Conservation (phyloP, 2,329 filamentous ascomycete species). For the Ceratocystis destructans region DNA sequence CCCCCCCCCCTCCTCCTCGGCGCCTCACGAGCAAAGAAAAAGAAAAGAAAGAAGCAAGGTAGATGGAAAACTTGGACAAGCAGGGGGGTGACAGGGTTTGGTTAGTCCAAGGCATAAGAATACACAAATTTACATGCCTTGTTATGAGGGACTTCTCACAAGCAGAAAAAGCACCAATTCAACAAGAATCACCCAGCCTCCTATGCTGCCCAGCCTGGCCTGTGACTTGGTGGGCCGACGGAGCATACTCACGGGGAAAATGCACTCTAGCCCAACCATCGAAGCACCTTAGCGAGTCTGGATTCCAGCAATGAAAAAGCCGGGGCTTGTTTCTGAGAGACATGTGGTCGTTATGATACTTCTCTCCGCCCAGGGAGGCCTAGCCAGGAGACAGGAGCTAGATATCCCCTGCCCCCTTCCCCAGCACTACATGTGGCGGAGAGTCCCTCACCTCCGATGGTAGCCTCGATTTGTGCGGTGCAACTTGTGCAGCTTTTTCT, state of each 20-base stretch:
- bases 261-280: neutral
- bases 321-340: neutral
- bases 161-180: neutral
- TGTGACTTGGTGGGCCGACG: slow-evolving; percentile 1
- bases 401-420: neutral
- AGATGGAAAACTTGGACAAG: slow-evolving; percentile 6
- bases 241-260: neutral
- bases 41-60: neutral
- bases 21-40: neutral
- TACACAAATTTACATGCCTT: neutral
- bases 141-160: neutral
- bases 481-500: too few species aligned
- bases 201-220: neutral
- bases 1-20: neutral
- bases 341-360: neutral
- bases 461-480: neutral
- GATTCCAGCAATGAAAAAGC: neutral
- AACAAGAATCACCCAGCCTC: neutral
- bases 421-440: neutral
- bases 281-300: neutral
- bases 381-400: neutral
- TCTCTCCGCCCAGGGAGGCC: neutral
- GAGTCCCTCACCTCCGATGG: neutral
- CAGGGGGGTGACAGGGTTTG: neutral
- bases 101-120: neutral